phyloP scores from a whole-genome alignment of 305 asterid species.

The Rubia peregrina region DNA sequence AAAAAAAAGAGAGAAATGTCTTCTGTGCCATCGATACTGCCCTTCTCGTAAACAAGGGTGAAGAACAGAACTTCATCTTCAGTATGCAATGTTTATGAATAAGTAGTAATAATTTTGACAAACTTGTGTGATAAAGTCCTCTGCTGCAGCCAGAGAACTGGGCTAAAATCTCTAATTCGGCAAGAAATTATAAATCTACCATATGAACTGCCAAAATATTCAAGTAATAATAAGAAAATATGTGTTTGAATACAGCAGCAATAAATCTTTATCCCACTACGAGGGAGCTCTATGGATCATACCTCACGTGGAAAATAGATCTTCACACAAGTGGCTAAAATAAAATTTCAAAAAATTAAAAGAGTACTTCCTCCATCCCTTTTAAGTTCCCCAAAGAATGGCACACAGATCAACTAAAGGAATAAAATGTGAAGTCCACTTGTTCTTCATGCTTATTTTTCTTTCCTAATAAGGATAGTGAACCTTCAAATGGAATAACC shows the following conservation, averaged over 20 bases:
- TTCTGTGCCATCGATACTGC: background rate
- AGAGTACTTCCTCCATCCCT: background rate
- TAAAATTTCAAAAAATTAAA: background rate
- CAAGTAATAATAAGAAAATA: background rate
- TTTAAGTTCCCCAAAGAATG: background rate
- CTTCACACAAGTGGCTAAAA: background rate
- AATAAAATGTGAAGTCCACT: background rate
- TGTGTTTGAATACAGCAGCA: background rate
- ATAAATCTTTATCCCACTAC: background rate
- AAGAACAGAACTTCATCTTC: background rate
- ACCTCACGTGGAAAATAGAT: background rate
- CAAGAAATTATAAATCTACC: background rate
- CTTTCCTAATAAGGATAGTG: background rate
- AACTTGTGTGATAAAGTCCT: background rate
- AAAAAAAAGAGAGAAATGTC: background rate
- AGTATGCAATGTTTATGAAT: background rate
- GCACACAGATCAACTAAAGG: background rate
- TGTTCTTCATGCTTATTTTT: background rate
- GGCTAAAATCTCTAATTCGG: background rate
- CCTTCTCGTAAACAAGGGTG: background rate
- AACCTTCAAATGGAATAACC: background rate
- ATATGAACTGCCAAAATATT: too few species aligned
- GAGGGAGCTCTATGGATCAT: background rate
- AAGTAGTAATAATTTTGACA: background rate
- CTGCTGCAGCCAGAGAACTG: background rate